phyloP scores from a whole-genome alignment of 208 protist species.

The Leishmania aethiopica region DNA sequence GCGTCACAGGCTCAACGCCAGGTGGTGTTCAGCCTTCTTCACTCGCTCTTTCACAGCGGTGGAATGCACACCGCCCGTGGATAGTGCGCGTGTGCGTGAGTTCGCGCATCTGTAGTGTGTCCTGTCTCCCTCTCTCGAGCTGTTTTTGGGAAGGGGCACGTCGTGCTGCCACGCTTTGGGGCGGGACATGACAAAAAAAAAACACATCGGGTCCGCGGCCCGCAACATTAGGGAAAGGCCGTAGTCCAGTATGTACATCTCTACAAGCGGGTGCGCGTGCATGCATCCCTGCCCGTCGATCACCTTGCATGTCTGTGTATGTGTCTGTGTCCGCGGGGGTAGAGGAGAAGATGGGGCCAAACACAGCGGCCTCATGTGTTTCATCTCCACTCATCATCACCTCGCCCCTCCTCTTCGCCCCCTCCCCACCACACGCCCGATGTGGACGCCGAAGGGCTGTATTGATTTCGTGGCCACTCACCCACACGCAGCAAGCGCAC shows the following conservation, averaged over 20 bases:
- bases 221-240: background rate
- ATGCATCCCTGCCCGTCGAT: background rate
- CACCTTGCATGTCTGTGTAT: background rate
- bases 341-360: background rate
- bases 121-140: background rate
- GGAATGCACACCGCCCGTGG: background rate
- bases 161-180: background rate
- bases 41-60: background rate
- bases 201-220: background rate
- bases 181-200: background rate
- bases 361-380: too few species aligned
- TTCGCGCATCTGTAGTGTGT: background rate
- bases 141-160: background rate
- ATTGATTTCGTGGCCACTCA: background rate
- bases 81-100: background rate
- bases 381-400: background rate
- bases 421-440: background rate
- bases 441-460: background rate
- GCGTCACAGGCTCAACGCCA: background rate
- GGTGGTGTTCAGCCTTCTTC: background rate
- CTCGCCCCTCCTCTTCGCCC: background rate
- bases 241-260: constrained; percentile 5
- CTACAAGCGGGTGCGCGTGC: background rate
- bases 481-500: background rate
- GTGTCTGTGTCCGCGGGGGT: background rate